Conservation (phyloP, 1,284 basidiomycete species). For the Naganishia sp. region DNA sequence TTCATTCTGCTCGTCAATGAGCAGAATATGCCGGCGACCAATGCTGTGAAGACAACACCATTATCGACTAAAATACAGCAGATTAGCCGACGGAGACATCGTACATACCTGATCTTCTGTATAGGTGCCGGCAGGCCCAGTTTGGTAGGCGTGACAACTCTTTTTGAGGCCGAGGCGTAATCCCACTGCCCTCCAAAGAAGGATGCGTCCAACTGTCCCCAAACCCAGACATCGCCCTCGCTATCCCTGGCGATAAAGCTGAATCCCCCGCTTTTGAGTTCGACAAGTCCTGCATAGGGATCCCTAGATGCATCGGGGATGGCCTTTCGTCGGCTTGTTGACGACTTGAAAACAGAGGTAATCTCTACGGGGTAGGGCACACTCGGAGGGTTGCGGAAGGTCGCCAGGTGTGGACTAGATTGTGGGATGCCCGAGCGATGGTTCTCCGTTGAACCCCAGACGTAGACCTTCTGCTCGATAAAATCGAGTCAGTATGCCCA, state of each 20-base stretch:
- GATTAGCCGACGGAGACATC: no score
- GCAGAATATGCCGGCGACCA: constrained; percentile 44
- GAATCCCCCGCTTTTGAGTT: constrained; percentile 23
- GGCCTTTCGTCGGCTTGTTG: not conserved
- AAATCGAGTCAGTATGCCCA: not conserved
- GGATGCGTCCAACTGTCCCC: constrained; percentile 70
- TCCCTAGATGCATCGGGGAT: not conserved
- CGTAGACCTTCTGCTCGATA: constrained; percentile 57
- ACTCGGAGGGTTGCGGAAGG: constrained; percentile 43
- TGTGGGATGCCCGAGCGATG: constrained; percentile 62
- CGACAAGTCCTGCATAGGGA: constrained; percentile 12
- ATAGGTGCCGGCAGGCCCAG: constrained; percentile 45
- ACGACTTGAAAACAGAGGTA: constrained; percentile 57
- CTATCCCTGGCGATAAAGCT: constrained; percentile 57
- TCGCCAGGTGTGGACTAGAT: constrained; percentile 44
- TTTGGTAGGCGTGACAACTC: constrained; percentile 40
- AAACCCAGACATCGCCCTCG: constrained; percentile 71
- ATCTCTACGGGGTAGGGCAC: constrained; percentile 65
- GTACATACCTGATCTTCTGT: constrained; percentile 34
- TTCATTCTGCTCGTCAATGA: constrained; percentile 49
- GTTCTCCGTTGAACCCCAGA: constrained; percentile 73
- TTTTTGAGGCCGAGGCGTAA: constrained; percentile 40
- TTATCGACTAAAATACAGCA: no score
- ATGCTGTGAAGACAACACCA: constrained; percentile 31
- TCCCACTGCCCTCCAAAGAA: constrained; percentile 30